A percentile compares a stretch with the other conserved stretches of the same genome.
Conservation (phyloP, 495 filamentous ascomycete species). For the Parathielavia appendiculata region DNA sequence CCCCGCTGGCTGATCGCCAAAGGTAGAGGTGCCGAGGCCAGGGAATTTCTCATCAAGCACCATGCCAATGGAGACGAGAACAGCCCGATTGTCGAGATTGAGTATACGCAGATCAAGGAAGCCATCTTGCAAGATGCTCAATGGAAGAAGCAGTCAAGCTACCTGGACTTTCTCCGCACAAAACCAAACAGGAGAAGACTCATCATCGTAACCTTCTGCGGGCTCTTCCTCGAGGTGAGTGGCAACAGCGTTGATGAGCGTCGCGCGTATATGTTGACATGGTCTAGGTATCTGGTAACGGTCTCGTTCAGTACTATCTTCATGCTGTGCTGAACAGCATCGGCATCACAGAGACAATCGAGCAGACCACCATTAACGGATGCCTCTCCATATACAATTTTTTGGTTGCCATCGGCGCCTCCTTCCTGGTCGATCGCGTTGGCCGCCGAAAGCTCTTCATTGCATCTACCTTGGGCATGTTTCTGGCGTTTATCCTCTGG, state of each 20-base stretch:
- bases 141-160: slow-evolving; percentile 50
- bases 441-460: too few species aligned
- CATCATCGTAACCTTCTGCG: slow-evolving; percentile 52
- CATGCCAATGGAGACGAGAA: slow-evolving; percentile 57
- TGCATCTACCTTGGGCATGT: too few species aligned
- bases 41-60: slow-evolving; percentile 52
- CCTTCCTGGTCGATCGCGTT: too few species aligned
- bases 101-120: slow-evolving; percentile 55
- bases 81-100: slow-evolving; percentile 53
- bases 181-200: slow-evolving; percentile 53
- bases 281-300: slow-evolving; percentile 52
- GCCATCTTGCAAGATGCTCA: slow-evolving; percentile 56
- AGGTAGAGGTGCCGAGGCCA: slow-evolving; percentile 54
- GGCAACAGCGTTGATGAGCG: too few species aligned
- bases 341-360: too few species aligned
- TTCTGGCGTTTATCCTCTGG: too few species aligned
- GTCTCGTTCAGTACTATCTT: slow-evolving; percentile 52
- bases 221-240: slow-evolving; percentile 59
- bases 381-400: too few species aligned
- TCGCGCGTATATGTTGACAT: too few species aligned
- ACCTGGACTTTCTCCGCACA: slow-evolving; percentile 52
- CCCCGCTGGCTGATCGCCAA: slow-evolving; percentile 57
- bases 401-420: too few species aligned
- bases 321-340: slow-evolving; percentile 62
- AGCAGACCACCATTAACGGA: too few species aligned